These are phyloP conservation scores for Hypoxylon trugodes DNA, from an alignment of 495 filamentous ascomycete species.

Conservation along the genomic window DNA sequence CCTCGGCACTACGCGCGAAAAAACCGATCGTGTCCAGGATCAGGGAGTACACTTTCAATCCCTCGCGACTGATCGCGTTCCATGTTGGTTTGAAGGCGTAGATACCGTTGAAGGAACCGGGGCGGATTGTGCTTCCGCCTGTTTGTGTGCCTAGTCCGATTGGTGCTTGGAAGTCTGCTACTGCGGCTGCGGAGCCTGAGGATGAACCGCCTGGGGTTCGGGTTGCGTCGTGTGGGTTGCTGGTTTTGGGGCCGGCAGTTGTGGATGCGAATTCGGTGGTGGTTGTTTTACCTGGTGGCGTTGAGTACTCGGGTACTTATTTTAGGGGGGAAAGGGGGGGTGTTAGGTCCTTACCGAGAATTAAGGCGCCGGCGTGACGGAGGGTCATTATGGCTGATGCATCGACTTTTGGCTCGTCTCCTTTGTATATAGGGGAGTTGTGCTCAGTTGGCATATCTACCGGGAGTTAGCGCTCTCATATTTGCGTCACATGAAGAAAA, in stretches of 20 bases:
- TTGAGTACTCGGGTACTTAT: neutral
- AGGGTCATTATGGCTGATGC: slow-evolving; percentile 54
- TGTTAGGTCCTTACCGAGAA: slow-evolving; percentile 57
- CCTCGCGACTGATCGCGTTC: slow-evolving; percentile 63
- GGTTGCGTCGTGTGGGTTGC: slow-evolving; percentile 56
- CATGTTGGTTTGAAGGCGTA: slow-evolving; percentile 67
- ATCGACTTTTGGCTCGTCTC: slow-evolving; percentile 49
- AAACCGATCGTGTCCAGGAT: slow-evolving; percentile 64
- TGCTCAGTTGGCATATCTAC: slow-evolving; percentile 62
- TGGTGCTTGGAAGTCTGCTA: slow-evolving; percentile 60
- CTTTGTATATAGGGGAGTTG: slow-evolving; percentile 58
- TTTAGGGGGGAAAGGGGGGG: neutral
- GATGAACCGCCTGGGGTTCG: slow-evolving; percentile 64
- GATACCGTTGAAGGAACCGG: slow-evolving; percentile 63
- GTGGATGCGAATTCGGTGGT: slow-evolving; percentile 62
- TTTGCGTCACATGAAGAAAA: neutral
- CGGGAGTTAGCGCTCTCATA: slow-evolving; percentile 7
- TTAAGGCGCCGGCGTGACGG: slow-evolving; percentile 57
- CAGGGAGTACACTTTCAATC: slow-evolving; percentile 55
- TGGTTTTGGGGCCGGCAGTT: slow-evolving; percentile 45
- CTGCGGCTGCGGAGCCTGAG: slow-evolving; percentile 61
- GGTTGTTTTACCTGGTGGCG: slow-evolving; percentile 49
- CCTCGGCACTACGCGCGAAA: slow-evolving; percentile 57
- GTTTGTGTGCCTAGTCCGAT: slow-evolving; percentile 61
- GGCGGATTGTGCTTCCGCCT: slow-evolving; percentile 59